These are phyloP conservation scores for Inonotus hispidus DNA, from an alignment of 1,284 basidiomycete species.

Conservation along the genomic window DNA sequence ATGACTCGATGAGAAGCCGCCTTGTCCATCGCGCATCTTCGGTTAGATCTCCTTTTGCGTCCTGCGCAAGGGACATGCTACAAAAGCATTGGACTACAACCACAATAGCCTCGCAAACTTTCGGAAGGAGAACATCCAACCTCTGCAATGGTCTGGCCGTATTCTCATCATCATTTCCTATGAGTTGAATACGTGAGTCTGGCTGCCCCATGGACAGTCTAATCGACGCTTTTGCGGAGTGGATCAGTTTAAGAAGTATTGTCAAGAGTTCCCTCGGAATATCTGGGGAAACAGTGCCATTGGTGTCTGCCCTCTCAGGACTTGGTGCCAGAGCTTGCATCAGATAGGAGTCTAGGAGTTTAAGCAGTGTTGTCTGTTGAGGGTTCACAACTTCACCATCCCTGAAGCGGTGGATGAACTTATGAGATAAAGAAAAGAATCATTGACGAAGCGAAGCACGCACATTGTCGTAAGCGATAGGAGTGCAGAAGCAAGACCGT, in stretches of 20 bases:
- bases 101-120: constrained; percentile 75
- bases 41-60: constrained; percentile 28
- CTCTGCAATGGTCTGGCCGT: constrained; percentile 25
- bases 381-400: constrained; percentile 71
- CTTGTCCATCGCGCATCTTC: constrained; percentile 7
- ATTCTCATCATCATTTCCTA: constrained; percentile 19
- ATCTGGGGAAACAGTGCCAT: constrained; percentile 31
- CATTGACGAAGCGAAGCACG: constrained; percentile 17
- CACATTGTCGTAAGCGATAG: constrained; percentile 34
- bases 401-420: constrained; percentile 52
- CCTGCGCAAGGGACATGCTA: constrained; percentile 55
- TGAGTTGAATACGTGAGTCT: constrained; percentile 1
- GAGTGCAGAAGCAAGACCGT: constrained; percentile 30
- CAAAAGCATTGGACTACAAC: constrained; percentile 72
- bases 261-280: constrained; percentile 47
- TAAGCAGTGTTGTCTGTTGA: constrained; percentile 79
- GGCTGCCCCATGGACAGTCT: constrained; percentile 37
- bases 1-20: constrained; percentile 9
- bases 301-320: constrained; percentile 21
- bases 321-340: constrained; percentile 34
- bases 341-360: constrained; percentile 78
- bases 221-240: constrained; percentile 48
- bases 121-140: constrained; percentile 63
- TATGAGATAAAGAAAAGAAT: constrained; percentile 42
- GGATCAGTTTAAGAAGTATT: constrained; percentile 49